Percentiles rank a stretch among this genome's conserved stretches.
phyloP scores from a whole-genome alignment of 306 rosid genomes.

The Cucurbita moschata region DNA sequence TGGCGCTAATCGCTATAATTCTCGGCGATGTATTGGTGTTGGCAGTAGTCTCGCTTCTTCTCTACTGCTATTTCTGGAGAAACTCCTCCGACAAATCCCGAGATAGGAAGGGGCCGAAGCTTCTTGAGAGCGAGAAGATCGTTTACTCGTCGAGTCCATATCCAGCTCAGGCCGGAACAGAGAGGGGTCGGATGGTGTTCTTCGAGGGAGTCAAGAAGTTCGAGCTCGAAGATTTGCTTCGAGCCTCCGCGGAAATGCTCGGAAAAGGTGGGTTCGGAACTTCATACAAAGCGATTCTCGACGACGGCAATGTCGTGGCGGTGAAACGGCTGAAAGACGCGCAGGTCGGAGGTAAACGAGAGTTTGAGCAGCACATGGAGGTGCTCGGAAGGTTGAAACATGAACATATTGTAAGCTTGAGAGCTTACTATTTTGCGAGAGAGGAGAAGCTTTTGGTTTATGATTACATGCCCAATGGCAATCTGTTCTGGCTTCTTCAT shows the following conservation, averaged over 20 bases:
- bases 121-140: constrained; percentile 49
- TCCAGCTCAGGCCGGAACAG: constrained; percentile 43
- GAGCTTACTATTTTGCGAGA: constrained; percentile 64
- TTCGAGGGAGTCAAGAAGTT: constrained; percentile 61
- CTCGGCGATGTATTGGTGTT: constrained; percentile 51
- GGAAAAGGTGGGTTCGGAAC: constrained; percentile 84
- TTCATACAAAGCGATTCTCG: constrained; percentile 71
- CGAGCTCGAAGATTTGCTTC: constrained; percentile 64
- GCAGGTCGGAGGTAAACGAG: constrained; percentile 48
- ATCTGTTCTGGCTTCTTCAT: constrained; percentile 79
- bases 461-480: constrained; percentile 70
- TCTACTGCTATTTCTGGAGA: constrained; percentile 60
- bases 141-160: constrained; percentile 78
- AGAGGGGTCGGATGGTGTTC: constrained; percentile 62
- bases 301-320: constrained; percentile 70
- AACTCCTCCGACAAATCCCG: constrained; percentile 23
- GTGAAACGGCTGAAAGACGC: constrained; percentile 76
- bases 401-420: constrained; percentile 35
- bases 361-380: constrained; percentile 72
- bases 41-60: constrained; percentile 36
- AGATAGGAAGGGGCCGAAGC: constrained; percentile 37
- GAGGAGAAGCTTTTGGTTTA: constrained; percentile 71
- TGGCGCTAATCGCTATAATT: constrained; percentile 45
- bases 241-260: constrained; percentile 86
- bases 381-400: constrained; percentile 47